Base-by-base conservation (phyloP, 2,329 filamentous ascomycete genomes). In the Pseudocercospora pini-densiflorae region DNA sequence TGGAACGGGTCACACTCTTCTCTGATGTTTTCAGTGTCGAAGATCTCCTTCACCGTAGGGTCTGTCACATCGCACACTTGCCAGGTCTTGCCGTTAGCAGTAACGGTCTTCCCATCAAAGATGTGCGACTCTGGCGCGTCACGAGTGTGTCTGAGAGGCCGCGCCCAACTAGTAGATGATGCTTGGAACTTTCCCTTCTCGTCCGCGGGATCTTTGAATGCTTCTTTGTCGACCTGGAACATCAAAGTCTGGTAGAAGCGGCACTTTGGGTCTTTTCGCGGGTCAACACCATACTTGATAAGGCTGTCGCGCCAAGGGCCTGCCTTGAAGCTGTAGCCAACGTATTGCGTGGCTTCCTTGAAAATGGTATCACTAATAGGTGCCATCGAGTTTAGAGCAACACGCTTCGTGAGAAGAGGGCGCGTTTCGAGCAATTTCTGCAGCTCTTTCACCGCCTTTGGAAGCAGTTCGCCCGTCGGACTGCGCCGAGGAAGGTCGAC, bases 1-100 rank as follows among this genome's bases (percentile, higher is more conserved):
- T 69, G 65, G 19, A 72, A 67, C 23, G 91, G 79, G 64, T 86
- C 83, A 61, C 81, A 83, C 2, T 81, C 79, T 3, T 70, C 70
- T 36, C 79, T 77, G 1, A 84, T 75, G 5, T 88, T 83, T 0
- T 89, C 83, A 0, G 87, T 86, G 21, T 89, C 85, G 45, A 97
- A 84, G 2, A 97, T 81, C 10, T 83, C 78, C 0, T 83, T 81
- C 1, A 98, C 83, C 0, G 94, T 76, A 0, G 93, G 92, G 73
- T 98, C 94, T 0, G 88, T 90, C 62, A 98, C 90, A 77, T 99
- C 95, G 80, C 93, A 97, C 27, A 96, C 87, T 82, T 98, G 95
- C 91, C 93, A 99, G 59, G 95, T 90, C 74, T 95, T 95, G 45
- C 93, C 93, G 74, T 97, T 93, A 1, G 87, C 86, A 16, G 88